A percentile compares a stretch with the other conserved stretches of the same genome.
Evolutionary conservation across 257 asterid species (phyloP).

Genomic region (Anisodus acutangulus): DNA sequence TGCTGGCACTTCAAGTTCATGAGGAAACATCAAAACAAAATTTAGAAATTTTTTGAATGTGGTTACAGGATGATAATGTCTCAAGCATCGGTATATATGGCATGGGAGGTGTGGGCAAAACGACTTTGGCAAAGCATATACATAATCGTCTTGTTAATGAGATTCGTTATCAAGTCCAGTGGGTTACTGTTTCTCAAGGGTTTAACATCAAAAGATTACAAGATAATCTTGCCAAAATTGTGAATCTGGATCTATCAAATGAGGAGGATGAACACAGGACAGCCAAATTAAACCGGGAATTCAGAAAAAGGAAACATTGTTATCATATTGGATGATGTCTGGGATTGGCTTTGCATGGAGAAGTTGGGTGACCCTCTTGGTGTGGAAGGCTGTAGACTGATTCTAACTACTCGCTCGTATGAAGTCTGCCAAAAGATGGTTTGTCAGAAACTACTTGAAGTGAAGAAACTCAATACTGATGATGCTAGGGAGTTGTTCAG

Average conservation of each 20-base stretch:
- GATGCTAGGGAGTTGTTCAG: constrained; percentile 16
- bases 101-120: background rate
- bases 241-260: constrained; percentile 27
- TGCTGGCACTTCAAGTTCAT: background rate
- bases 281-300: background rate
- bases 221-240: constrained; percentile 32
- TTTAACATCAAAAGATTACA: background rate
- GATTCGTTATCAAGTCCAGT: too few relatives aligned
- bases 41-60: background rate
- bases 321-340: constrained; percentile 38
- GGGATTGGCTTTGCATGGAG: constrained; percentile 34
- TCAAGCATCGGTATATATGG: background rate
- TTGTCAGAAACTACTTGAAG: background rate
- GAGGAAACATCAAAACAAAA: background rate
- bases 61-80: background rate
- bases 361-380: constrained; percentile 38
- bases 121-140: background rate
- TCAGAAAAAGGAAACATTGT: constrained; percentile 32
- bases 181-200: background rate
- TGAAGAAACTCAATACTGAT: background rate
- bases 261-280: constrained; percentile 39
- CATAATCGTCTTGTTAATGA: too few relatives aligned
- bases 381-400: constrained; percentile 36
- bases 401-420: constrained; percentile 37
- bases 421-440: constrained; percentile 37